These are phyloP conservation scores for Chalciporus pseudorubinellus DNA, from an alignment of 768 basidiomycete genomes.

Conservation along the genomic window DNA sequence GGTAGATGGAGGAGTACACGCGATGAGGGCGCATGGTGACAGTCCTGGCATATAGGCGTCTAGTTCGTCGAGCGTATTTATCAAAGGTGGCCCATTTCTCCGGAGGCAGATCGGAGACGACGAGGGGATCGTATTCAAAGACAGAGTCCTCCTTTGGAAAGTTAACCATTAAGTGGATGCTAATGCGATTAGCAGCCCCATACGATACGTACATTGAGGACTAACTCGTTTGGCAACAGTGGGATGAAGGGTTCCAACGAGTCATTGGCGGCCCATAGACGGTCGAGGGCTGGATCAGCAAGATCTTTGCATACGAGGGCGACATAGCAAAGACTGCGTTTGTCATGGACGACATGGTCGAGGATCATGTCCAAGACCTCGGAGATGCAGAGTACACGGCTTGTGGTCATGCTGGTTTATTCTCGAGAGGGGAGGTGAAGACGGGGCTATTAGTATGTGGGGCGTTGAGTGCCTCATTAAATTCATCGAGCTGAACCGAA, in stretches of 20 bases:
- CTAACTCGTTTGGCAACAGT: conserved; percentile 19
- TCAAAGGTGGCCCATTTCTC: conserved; percentile 22
- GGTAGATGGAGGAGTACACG: conserved; percentile 27
- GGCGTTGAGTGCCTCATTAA: not conserved
- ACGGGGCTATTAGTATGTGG: too few species aligned
- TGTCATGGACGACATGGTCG: conserved; percentile 18
- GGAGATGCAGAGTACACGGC: conserved; percentile 16
- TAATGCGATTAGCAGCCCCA: too few species aligned
- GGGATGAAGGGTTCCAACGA: conserved; percentile 25
- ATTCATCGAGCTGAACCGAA: not conserved
- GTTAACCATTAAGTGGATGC: too few species aligned
- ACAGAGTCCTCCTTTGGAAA: conserved; percentile 18
- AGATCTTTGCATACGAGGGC: conserved; percentile 22
- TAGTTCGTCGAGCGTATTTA: conserved; percentile 20
- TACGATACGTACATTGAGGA: conserved; percentile 21
- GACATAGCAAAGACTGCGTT: conserved; percentile 14
- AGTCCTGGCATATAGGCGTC: conserved; percentile 25
- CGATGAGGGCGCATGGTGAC: conserved; percentile 26
- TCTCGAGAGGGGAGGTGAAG: not conserved
- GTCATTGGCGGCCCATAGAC: conserved; percentile 23
- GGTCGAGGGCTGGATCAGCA: conserved; percentile 21
- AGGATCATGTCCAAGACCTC: conserved; percentile 25
- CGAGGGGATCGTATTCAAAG: conserved; percentile 11
- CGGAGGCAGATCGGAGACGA: conserved; percentile 4
- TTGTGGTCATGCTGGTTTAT: not conserved